phyloP scores from a whole-genome alignment of 495 filamentous ascomycete genomes.

The Annulohypoxylon nitens region DNA sequence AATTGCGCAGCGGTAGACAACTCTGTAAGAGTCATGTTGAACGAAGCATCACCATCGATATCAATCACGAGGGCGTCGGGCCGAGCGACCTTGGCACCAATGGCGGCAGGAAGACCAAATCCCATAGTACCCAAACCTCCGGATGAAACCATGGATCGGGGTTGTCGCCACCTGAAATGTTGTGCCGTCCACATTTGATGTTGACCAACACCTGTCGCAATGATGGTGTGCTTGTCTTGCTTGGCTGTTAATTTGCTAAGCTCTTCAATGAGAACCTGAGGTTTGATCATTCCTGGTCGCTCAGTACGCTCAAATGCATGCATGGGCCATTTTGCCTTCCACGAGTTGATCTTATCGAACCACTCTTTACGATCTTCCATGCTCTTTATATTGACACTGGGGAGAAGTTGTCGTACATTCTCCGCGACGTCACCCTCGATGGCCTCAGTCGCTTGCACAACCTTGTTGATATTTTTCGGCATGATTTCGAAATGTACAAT shows the following conservation, averaged over 20 bases:
- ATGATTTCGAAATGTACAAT: conserved; percentile 87
- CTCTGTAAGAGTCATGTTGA: conserved; percentile 95
- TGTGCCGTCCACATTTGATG: conserved; percentile 99
- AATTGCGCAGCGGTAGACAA: conserved; percentile 91
- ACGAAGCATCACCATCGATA: conserved; percentile 96
- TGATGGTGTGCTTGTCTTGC: conserved; percentile 83
- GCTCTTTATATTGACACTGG: conserved; percentile 68
- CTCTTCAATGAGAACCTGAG: conserved; percentile 86
- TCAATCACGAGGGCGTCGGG: conserved; percentile 90
- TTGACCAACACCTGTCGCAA: conserved; percentile 92
- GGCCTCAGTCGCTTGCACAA: conserved; percentile 84
- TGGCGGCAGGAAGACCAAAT: conserved; percentile 90
- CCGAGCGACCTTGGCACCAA: conserved; percentile 91
- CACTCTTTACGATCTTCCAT: conserved; percentile 80
- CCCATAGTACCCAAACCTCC: conserved; percentile 97
- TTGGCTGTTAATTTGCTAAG: conserved; percentile 79
- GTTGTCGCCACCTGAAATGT: conserved; percentile 90
- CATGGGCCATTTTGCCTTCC: conserved; percentile 89
- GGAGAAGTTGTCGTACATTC: conserved; percentile 81
- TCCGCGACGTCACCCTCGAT: conserved; percentile 78
- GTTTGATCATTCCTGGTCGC: conserved; percentile 81
- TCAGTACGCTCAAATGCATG: conserved; percentile 78
- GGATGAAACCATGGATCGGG: conserved; percentile 89
- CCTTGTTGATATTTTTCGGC: conserved; percentile 91
- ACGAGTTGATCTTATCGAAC: conserved; percentile 87